Conservation (phyloP, 306 rosid species). For the Trifolium fragiferum region DNA sequence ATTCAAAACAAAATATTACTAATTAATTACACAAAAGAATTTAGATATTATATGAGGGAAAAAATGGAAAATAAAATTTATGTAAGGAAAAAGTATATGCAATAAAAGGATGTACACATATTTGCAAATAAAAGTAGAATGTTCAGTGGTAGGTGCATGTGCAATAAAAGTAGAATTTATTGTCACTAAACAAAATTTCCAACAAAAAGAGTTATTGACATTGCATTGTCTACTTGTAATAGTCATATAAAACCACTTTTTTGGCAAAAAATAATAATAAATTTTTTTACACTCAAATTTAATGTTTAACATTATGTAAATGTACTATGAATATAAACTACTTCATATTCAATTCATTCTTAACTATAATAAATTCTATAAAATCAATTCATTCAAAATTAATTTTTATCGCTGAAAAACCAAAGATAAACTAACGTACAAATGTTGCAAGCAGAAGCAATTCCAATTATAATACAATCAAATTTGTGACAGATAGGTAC, state of each 20-base stretch:
- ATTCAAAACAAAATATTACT: slow-evolving; percentile 18
- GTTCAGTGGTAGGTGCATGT: not conserved
- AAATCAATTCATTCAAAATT: no score
- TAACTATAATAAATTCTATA: no score
- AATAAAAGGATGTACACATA: slow-evolving; percentile 9
- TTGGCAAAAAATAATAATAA: not conserved
- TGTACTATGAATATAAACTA: no score
- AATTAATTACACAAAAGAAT: not conserved
- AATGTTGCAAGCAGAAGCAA: no score
- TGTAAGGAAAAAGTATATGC: not conserved
- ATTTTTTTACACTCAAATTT: no score
- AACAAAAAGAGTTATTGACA: not conserved
- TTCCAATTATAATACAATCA: not conserved
- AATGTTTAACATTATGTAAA: no score
- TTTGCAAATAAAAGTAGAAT: not conserved
- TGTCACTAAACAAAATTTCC: not conserved
- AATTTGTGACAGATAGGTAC: no score
- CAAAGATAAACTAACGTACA: no score
- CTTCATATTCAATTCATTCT: no score
- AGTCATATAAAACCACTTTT: not conserved
- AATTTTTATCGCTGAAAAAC: no score
- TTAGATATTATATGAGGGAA: not conserved
- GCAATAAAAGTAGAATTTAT: not conserved
- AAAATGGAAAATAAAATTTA: not conserved
- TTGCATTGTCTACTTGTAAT: not conserved